A percentile compares a stretch with the other conserved stretches of the same genome.
Evolutionary conservation across 1,139 yeast genomes (phyloP).

Genomic region (Ashbya aceris): DNA sequence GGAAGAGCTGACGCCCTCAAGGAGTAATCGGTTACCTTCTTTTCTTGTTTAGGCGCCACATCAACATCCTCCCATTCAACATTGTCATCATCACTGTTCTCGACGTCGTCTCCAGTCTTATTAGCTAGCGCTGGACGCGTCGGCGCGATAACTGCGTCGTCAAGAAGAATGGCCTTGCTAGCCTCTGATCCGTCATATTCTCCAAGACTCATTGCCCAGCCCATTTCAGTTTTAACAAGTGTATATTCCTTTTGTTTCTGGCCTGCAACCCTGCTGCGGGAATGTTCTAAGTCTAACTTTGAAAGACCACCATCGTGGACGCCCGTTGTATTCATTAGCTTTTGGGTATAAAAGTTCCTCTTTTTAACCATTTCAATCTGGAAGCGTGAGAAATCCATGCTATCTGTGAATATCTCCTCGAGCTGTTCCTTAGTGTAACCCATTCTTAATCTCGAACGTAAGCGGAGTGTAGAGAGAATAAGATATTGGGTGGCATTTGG

Average conservation of each 20-base stretch:
- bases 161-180: constrained; percentile 38
- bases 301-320: constrained; percentile 52
- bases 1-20: constrained; percentile 34
- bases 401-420: constrained; percentile 67
- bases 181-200: constrained; percentile 35
- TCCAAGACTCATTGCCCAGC: constrained; percentile 74
- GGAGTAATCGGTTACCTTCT: constrained; percentile 30
- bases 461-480: constrained; percentile 70
- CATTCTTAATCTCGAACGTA: constrained; percentile 85
- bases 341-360: constrained; percentile 82
- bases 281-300: constrained; percentile 25
- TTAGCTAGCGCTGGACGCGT: constrained; percentile 7
- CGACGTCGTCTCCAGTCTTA: constrained; percentile 19
- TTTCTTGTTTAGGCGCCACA: constrained; percentile 22
- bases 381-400: constrained; percentile 84
- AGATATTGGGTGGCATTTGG: constrained; percentile 85
- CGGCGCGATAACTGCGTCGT: constrained; percentile 25
- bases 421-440: constrained; percentile 86
- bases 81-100: constrained; percentile 34
- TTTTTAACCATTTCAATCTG: constrained; percentile 90
- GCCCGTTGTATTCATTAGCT: constrained; percentile 76
- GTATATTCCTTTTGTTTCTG: constrained; percentile 72
- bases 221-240: constrained; percentile 66
- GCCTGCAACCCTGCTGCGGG: constrained; percentile 61
- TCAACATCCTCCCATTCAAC: constrained; percentile 60